These are phyloP conservation scores for Saturnispora gosingensis DNA, from an alignment of 805 yeast species.

Conservation along the genomic window DNA sequence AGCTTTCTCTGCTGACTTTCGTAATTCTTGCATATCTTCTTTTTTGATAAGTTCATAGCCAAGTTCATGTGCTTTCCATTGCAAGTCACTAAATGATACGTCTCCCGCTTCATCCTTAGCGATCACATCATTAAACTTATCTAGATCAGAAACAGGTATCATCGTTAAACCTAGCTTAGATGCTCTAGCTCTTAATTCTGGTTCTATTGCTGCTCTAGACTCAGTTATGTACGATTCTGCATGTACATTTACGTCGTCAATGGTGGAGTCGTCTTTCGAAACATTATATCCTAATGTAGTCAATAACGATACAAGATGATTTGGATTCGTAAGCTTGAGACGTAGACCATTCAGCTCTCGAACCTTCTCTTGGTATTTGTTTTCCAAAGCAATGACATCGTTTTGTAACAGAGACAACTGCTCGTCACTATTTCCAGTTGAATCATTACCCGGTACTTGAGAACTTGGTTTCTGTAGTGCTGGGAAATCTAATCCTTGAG, in stretches of 20 bases:
- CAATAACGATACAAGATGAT: constrained; percentile 4
- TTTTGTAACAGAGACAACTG: constrained; percentile 4
- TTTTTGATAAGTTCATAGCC: constrained; percentile 16
- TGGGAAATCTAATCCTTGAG: constrained; percentile 8
- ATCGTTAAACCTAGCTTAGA: constrained; percentile 27
- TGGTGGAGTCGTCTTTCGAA: background rate
- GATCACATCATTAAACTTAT: constrained; percentile 18
- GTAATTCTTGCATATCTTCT: constrained; percentile 12
- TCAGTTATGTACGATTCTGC: constrained; percentile 1
- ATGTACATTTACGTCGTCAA: constrained; percentile 4
- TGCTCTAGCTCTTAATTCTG: constrained; percentile 22
- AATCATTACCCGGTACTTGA: background rate
- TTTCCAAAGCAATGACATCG: constrained; percentile 7
- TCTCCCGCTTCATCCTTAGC: constrained; percentile 16
- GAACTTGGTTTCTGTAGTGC: constrained; percentile 4
- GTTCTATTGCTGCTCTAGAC: constrained; percentile 1
- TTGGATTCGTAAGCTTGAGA: constrained; percentile 17
- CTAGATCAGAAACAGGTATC: constrained; percentile 21
- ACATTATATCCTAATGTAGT: constrained; percentile 9
- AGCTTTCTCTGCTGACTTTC: constrained; percentile 3
- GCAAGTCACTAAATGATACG: constrained; percentile 4
- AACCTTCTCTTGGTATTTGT: constrained; percentile 6
- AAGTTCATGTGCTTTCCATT: constrained; percentile 12
- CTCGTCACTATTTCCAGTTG: background rate
- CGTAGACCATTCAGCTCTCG: constrained; percentile 10